Conservation (phyloP, 2,329 filamentous ascomycete species). For the Davidsoniella eucalypti region DNA sequence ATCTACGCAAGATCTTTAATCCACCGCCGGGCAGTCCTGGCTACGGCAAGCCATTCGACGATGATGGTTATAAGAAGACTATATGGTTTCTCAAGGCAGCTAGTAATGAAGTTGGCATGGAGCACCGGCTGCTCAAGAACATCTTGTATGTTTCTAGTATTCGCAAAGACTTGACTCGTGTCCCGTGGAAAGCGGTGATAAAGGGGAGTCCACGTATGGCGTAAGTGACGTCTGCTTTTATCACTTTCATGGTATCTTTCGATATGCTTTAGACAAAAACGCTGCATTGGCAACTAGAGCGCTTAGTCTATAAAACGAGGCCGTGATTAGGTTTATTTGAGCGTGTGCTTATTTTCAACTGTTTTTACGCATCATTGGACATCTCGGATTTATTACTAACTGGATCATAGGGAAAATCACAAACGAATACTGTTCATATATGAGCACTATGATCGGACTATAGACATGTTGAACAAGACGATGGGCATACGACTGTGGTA, state of each 20-base stretch:
- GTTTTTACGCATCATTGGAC: too few relatives aligned
- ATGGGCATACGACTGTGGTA: conserved; percentile 44
- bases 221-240: neutral
- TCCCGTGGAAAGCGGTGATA: conserved; percentile 12
- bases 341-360: neutral
- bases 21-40: conserved; percentile 7
- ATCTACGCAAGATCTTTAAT: conserved; percentile 43
- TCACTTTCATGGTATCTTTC: neutral
- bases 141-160: conserved; percentile 36
- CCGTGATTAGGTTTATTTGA: conserved; percentile 12
- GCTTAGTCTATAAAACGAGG: neutral
- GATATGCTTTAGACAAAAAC: too few relatives aligned
- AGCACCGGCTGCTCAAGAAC: conserved; percentile 58
- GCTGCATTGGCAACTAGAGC: too few relatives aligned
- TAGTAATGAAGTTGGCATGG: conserved; percentile 43
- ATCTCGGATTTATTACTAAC: neutral
- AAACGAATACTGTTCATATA: conserved; percentile 23
- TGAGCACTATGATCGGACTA: conserved; percentile 49
- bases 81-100: conserved; percentile 55
- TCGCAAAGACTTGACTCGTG: conserved; percentile 18
- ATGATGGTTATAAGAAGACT: conserved; percentile 42
- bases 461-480: conserved; percentile 57
- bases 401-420: conserved; percentile 10
- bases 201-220: conserved; percentile 13
- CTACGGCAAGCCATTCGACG: conserved; percentile 27